Evolutionary conservation across 164 flowering plant genomes (phyloP).

Genomic region (Vitis amurensis): DNA sequence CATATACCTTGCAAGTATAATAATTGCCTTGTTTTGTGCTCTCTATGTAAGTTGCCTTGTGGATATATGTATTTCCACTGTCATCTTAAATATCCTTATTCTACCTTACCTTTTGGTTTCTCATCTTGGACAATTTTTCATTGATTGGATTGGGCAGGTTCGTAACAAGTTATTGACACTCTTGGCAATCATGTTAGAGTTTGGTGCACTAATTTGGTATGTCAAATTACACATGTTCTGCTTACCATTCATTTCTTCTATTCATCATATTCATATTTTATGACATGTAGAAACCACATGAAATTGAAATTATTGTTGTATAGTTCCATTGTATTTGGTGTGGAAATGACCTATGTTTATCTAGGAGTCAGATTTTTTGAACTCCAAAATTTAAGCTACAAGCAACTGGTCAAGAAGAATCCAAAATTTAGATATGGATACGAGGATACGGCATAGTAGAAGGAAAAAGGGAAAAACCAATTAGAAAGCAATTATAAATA

Average conservation of each 20-base stretch:
- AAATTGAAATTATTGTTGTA: not conserved
- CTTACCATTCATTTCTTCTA: not conserved
- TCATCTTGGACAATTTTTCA: not conserved
- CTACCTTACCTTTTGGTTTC: not conserved
- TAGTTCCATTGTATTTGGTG: not conserved
- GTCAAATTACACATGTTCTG: conserved; percentile 6
- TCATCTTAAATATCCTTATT: not conserved
- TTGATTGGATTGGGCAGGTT: conserved; percentile 45
- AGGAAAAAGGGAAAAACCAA: no score
- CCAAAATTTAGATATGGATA: no score
- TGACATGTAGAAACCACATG: not conserved
- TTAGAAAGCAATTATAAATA: no score
- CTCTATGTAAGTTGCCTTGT: conserved; percentile 67
- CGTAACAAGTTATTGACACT: conserved; percentile 88
- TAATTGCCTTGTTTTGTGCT: conserved; percentile 82
- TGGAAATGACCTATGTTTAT: not conserved
- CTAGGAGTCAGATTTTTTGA: no score
- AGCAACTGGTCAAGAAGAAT: no score
- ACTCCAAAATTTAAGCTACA: no score
- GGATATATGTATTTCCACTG: not conserved
- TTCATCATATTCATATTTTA: not conserved
- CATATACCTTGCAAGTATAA: conserved; percentile 70
- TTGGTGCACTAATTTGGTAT: conserved; percentile 88
- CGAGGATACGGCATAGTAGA: no score
- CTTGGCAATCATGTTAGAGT: conserved; percentile 75